Conservation (phyloP, 768 basidiomycete genomes). For the Tricholoma furcatifolium region DNA sequence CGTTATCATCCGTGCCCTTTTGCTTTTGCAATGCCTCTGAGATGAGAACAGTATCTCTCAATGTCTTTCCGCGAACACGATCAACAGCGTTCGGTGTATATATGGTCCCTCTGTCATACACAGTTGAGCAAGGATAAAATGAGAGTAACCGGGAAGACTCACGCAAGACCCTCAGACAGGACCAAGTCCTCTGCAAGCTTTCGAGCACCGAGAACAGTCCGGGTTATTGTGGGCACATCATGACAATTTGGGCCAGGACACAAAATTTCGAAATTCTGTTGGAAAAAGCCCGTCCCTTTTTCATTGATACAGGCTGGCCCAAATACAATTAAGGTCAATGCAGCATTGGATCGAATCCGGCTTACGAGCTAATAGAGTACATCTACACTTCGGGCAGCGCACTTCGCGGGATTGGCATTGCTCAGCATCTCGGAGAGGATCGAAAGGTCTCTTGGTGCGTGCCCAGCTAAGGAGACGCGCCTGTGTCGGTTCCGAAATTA, state of each 20-base stretch:
- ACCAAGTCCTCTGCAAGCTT: constrained; percentile 13
- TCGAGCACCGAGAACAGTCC: not conserved
- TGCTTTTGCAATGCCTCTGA: not conserved
- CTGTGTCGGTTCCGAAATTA: constrained; percentile 1
- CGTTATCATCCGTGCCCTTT: not conserved
- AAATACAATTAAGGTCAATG: not conserved
- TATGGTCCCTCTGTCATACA: not conserved
- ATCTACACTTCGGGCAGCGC: constrained; percentile 7
- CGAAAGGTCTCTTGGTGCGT: constrained; percentile 1
- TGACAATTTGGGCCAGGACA: constrained; percentile 5
- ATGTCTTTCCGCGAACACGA: not conserved
- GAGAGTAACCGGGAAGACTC: not conserved
- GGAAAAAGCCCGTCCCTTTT: constrained; percentile 10
- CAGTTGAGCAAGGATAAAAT: not conserved
- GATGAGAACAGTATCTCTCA: constrained; percentile 2
- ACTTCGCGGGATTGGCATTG: not conserved
- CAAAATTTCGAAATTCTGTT: constrained; percentile 7
- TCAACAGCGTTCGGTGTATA: not conserved
- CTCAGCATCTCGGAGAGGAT: constrained; percentile 8
- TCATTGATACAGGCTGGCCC: constrained; percentile 11
- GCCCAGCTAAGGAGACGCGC: not conserved
- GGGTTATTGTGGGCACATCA: constrained; percentile 1
- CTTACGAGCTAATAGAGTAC: not conserved
- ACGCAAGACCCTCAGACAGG: constrained; percentile 10
- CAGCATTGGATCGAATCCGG: not conserved